These are phyloP conservation scores for Pleurotus ostreatus DNA, from an alignment of 768 basidiomycete species.

Conservation along the genomic window DNA sequence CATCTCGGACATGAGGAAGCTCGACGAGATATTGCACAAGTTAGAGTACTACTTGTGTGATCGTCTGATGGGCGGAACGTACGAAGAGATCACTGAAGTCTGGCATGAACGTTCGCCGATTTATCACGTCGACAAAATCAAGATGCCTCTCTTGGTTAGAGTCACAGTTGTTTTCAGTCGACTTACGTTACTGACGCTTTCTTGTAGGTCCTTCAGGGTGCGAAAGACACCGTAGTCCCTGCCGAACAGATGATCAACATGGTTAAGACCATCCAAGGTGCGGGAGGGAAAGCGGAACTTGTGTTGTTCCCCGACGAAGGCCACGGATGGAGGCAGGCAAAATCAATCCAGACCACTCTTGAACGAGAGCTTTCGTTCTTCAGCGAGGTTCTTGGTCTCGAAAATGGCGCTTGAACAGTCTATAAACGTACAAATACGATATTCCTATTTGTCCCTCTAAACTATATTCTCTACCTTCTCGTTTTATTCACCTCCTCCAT, in stretches of 20 bases:
- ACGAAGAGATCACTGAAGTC: constrained; percentile 38
- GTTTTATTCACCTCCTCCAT: no score
- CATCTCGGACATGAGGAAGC: constrained; percentile 42
- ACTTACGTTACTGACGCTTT: not conserved
- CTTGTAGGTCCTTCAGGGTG: constrained; percentile 46
- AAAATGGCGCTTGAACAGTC: no score
- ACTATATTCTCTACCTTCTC: no score
- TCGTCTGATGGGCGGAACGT: constrained; percentile 49
- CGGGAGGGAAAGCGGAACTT: constrained; percentile 35
- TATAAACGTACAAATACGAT: no score
- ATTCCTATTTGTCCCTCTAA: no score
- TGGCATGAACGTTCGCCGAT: constrained; percentile 51
- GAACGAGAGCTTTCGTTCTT: constrained; percentile 38
- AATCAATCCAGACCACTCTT: constrained; percentile 34
- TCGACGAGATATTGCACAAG: constrained; percentile 54
- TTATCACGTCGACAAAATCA: constrained; percentile 45
- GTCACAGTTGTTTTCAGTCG: not conserved
- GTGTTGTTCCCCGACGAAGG: constrained; percentile 46
- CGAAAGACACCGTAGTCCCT: constrained; percentile 44
- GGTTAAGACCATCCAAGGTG: constrained; percentile 32
- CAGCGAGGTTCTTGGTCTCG: constrained; percentile 21
- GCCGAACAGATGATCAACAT: constrained; percentile 44
- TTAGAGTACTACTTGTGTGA: constrained; percentile 42
- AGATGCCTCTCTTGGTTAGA: constrained; percentile 45
- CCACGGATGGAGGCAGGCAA: constrained; percentile 40